These are phyloP conservation scores for Mycena kentingensis DNA, from an alignment of 768 basidiomycete genomes.

Conservation along the genomic window DNA sequence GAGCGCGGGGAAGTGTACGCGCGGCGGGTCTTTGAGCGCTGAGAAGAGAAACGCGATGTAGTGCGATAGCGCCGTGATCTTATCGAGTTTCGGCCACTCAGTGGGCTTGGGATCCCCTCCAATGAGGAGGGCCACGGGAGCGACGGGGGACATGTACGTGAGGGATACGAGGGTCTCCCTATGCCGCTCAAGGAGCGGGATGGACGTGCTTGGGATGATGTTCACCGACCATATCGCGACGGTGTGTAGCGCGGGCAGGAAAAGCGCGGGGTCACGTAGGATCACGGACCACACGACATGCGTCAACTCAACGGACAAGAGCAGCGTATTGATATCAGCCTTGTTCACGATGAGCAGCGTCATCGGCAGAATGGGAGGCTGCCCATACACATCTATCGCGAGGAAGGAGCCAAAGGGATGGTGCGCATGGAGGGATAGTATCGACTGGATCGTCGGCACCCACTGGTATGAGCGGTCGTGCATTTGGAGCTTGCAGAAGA, in stretches of 20 bases:
- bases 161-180: background rate
- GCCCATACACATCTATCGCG: background rate
- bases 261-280: background rate
- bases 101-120: background rate
- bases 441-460: conserved; percentile 10
- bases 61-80: conserved; percentile 10
- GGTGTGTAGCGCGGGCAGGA: conserved; percentile 2
- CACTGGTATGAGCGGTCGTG: conserved; percentile 16
- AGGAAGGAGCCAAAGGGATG: conserved; percentile 4
- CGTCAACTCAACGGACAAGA: conserved; percentile 8
- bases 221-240: conserved; percentile 8
- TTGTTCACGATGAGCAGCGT: conserved; percentile 8
- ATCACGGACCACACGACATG: conserved; percentile 5
- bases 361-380: background rate
- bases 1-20: background rate
- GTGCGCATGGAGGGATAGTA: background rate
- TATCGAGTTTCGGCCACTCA: background rate
- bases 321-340: background rate
- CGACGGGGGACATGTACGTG: conserved; percentile 10
- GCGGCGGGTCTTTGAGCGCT: background rate
- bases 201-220: conserved; percentile 1
- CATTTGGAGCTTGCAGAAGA: conserved; percentile 1
- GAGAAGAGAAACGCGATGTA: conserved; percentile 7
- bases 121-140: background rate
- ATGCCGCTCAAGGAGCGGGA: conserved; percentile 12